Evolutionary conservation across 2,329 filamentous ascomycete genomes (phyloP), one percentile per base, ranked within the genome.

Genomic region (Beauveria australis): DNA sequence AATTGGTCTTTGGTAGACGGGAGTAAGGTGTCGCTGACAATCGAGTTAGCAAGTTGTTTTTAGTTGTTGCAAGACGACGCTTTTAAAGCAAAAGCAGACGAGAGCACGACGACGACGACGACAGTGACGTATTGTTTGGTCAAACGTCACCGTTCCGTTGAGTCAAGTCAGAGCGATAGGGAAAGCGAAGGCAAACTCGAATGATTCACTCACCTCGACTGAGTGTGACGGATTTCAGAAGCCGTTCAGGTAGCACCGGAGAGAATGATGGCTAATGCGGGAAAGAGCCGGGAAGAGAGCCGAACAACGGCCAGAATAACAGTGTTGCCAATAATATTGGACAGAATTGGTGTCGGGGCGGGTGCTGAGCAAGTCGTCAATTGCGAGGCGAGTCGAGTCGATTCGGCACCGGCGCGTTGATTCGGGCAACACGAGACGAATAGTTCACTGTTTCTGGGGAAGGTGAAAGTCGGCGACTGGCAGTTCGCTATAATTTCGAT

Each of bases 271-370:
- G 64, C 65, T 61, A 64, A 65, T 64, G 67, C 62, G 61, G 63
- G 66, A 46, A 12, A 26, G 30, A 53, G 60, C 62, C 63, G 64
- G 61, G 52, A 63, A 67, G 64, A 64, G 61, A 70, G 70, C 71
- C 70, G 66, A 70, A 69, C 68, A 68, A 67, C 70, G 68, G 63
- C 64, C 62, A 63, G 65, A 62, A 64, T 69, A 66, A 67, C 68
- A 71, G 69, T 64, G 67, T 71, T 67, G 67, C 73, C 73, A 73
- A 71, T 72, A 70, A 66, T 69, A 66, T 70, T 68, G 67, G 64
- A 62, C 58, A 69, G 69, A 70, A 68, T 72, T 67, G 70, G 66
- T 64, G 64, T 63, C 63, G 65, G 64, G 65, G 68, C 64, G 65
- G 64, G 65, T 63, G 63, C 61, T 63, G 63, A 63, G 66, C 61